These are phyloP conservation scores for Stagonosporopsis cucurbitacearum DNA, from an alignment of 2,329 filamentous ascomycete genomes.

Conservation along the genomic window DNA sequence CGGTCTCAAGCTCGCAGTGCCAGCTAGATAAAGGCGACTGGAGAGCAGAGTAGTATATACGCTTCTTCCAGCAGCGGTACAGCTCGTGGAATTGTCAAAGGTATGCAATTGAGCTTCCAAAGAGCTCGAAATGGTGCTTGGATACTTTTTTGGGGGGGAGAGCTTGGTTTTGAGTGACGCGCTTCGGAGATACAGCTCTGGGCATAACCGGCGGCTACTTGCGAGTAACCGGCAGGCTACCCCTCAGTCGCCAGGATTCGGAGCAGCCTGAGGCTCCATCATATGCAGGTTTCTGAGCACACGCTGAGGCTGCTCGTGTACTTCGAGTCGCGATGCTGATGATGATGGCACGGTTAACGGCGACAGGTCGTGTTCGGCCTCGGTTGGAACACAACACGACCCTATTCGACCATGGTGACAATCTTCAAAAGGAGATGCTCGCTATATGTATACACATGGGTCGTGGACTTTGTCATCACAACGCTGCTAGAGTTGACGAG, in stretches of 20 bases:
- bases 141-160: slow-evolving; percentile 4
- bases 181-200: slow-evolving; percentile 1
- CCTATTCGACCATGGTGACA: no score
- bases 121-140: neutral
- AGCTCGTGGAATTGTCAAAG: neutral
- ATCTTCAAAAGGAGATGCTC: neutral
- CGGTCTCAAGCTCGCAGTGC: slow-evolving; percentile 1
- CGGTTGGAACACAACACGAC: neutral
- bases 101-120: slow-evolving; percentile 3
- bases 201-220: slow-evolving; percentile 22
- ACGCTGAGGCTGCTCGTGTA: slow-evolving; percentile 5
- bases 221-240: slow-evolving; percentile 8
- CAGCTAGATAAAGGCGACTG: neutral
- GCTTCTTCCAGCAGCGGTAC: neutral
- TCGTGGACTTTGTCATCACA: neutral
- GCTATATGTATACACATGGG: slow-evolving; percentile 3
- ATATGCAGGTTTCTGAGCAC: slow-evolving; percentile 7
- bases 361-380: neutral
- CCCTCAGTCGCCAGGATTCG: slow-evolving; percentile 9
- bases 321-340: slow-evolving; percentile 1
- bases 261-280: slow-evolving; percentile 6
- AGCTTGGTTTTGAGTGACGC: slow-evolving; percentile 13
- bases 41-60: neutral
- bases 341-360: neutral
- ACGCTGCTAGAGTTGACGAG: neutral